Evolutionary conservation across 352 stramenopile species (phyloP).

Genomic region (Phytophthora tubulina): DNA sequence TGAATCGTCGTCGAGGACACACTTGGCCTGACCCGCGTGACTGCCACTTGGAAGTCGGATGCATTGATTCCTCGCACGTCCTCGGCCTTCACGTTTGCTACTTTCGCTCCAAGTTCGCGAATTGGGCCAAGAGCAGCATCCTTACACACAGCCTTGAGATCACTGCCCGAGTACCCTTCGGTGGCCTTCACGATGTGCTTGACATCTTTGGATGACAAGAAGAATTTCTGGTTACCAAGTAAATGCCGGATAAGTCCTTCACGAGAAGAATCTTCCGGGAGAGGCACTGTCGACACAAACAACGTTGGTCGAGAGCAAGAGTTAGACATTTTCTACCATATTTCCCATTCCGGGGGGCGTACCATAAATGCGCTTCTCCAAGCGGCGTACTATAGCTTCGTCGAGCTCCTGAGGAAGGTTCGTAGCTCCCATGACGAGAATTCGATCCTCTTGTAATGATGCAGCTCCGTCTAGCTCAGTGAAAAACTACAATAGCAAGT

Average conservation of each 20-base stretch:
- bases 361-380: constrained; percentile 93
- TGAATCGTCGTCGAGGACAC: constrained; percentile 70
- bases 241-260: constrained; percentile 71
- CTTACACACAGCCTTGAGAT: constrained; percentile 95
- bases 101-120: constrained; percentile 71
- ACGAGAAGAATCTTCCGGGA: constrained; percentile 64
- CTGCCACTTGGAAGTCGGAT: constrained; percentile 65
- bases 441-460: constrained; percentile 76
- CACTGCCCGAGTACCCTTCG: constrained; percentile 86
- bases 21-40: constrained; percentile 74
- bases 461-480: constrained; percentile 85
- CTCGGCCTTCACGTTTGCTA: constrained; percentile 66
- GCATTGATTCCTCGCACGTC: constrained; percentile 71
- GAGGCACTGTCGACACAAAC: constrained; percentile 61
- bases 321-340: neutral
- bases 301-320: neutral
- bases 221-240: constrained; percentile 62
- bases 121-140: constrained; percentile 94
- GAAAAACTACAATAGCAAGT: constrained; percentile 75
- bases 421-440: constrained; percentile 90
- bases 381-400: constrained; percentile 84
- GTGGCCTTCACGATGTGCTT: constrained; percentile 76
- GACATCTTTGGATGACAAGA: constrained; percentile 68
- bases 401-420: constrained; percentile 90
- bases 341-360: constrained; percentile 14